These are phyloP conservation scores for Aphanomyces euteiches DNA, from an alignment of 352 stramenopile species.

Conservation along the genomic window DNA sequence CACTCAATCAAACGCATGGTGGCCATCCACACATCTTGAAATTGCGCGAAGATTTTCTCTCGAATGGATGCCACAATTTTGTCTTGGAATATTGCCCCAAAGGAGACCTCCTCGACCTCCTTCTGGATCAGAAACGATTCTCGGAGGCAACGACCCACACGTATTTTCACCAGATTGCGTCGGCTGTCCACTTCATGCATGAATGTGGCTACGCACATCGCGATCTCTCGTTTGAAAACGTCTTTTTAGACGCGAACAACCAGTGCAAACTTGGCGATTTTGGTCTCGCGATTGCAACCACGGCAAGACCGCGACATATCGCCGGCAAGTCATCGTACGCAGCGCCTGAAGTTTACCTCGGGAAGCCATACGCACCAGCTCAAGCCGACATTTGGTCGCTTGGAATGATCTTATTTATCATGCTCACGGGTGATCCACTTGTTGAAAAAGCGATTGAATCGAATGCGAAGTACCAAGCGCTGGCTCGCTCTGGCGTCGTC, in stretches of 20 bases:
- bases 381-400: constrained; percentile 42
- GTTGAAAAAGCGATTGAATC: constrained; percentile 52
- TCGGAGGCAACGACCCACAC: neutral
- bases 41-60: constrained; percentile 24
- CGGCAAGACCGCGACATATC: constrained; percentile 41
- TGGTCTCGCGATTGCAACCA: constrained; percentile 47
- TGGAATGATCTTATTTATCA: constrained; percentile 35
- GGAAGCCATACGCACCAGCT: constrained; percentile 20
- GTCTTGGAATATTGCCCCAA: constrained; percentile 24
- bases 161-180: constrained; percentile 30
- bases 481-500: constrained; percentile 41
- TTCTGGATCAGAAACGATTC: constrained; percentile 23
- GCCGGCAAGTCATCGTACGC: constrained; percentile 45
- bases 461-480: constrained; percentile 62
- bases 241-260: constrained; percentile 65
- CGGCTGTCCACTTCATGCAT: constrained; percentile 51
- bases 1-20: constrained; percentile 15
- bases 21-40: constrained; percentile 19
- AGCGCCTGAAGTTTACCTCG: constrained; percentile 45
- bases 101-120: constrained; percentile 23
- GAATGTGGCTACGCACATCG: constrained; percentile 57
- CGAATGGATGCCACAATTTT: constrained; percentile 15
- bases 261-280: constrained; percentile 70
- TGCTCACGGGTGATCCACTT: constrained; percentile 30
- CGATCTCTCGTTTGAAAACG: constrained; percentile 68